Percentiles rank a stretch among this genome's conserved stretches.
Conservation (phyloP, 768 basidiomycete species). For the Lactarius quietus region DNA sequence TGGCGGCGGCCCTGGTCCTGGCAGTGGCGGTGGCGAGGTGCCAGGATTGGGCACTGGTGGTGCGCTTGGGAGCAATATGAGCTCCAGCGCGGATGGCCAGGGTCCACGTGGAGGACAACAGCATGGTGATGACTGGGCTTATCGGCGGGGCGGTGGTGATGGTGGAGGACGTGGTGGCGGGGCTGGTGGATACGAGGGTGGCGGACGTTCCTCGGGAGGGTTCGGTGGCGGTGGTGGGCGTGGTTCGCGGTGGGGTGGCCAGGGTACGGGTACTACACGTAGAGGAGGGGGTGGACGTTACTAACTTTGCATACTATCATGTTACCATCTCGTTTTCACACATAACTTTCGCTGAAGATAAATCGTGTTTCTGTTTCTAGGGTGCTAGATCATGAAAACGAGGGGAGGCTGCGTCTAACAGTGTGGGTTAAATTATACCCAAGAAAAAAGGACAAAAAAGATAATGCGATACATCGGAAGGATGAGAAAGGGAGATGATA, state of each 20-base stretch:
- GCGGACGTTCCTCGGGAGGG: slow-evolving; percentile 31
- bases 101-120: slow-evolving; percentile 13
- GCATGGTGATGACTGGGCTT: slow-evolving; percentile 17
- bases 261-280: slow-evolving; percentile 7
- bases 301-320: neutral
- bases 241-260: slow-evolving; percentile 23
- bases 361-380: slow-evolving; percentile 17
- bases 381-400: neutral
- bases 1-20: too few species aligned
- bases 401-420: slow-evolving; percentile 3
- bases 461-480: slow-evolving; percentile 14
- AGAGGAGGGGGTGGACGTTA: slow-evolving; percentile 15
- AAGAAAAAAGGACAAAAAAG: slow-evolving; percentile 1
- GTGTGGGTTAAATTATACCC: slow-evolving; percentile 2
- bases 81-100: neutral
- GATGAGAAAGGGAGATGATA: neutral
- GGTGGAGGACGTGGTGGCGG: slow-evolving; percentile 33
- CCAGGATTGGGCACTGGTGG: slow-evolving; percentile 4
- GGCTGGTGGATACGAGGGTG: slow-evolving; percentile 35
- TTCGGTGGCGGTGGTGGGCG: slow-evolving; percentile 32
- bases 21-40: neutral
- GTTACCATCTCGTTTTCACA: neutral
- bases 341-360: neutral
- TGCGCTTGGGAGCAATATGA: neutral
- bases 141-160: slow-evolving; percentile 30